Evolutionary conservation across 2,329 filamentous ascomycete species (phyloP).

Genomic region (Lachnellula cervina): DNA sequence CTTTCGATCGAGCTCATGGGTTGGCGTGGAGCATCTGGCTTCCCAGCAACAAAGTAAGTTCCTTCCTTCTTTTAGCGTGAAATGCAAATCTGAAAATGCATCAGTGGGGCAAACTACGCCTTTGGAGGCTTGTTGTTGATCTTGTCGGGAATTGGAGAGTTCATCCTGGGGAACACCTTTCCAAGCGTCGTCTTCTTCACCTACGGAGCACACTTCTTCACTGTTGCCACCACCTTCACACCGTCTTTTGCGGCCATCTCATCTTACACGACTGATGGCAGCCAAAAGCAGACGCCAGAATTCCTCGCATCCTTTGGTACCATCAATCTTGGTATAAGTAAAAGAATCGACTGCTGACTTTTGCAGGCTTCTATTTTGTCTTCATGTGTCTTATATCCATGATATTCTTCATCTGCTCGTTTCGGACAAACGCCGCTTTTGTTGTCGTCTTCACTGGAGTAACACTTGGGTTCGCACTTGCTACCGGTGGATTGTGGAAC

Average conservation of each 20-base stretch:
- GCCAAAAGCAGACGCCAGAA: background rate
- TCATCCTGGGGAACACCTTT: slow-evolving; percentile 53
- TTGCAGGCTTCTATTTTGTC: slow-evolving; percentile 19
- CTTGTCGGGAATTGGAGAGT: slow-evolving; percentile 48
- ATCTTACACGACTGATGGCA: slow-evolving; percentile 35
- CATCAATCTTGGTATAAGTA: background rate
- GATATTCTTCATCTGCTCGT: slow-evolving; percentile 53
- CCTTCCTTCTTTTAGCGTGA: background rate
- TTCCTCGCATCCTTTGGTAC: background rate
- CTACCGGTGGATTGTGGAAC: slow-evolving; percentile 57
- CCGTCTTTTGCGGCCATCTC: slow-evolving; percentile 49
- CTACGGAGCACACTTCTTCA: slow-evolving; percentile 52
- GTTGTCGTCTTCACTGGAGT: slow-evolving; percentile 64
- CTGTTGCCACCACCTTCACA: slow-evolving; percentile 49
- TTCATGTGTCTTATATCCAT: slow-evolving; percentile 25
- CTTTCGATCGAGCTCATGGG: slow-evolving; percentile 46
- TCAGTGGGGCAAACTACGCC: slow-evolving; percentile 41
- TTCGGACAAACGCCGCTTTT: slow-evolving; percentile 70
- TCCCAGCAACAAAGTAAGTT: slow-evolving; percentile 44
- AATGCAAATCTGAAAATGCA: background rate
- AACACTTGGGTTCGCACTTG: slow-evolving; percentile 50
- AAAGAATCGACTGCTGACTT: background rate
- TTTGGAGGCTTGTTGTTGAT: slow-evolving; percentile 48
- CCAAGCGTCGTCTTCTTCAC: slow-evolving; percentile 52
- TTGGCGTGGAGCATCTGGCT: slow-evolving; percentile 45